Evolutionary conservation across 164 flowering plant species (phyloP).

Genomic region (Vitis labrusca): DNA sequence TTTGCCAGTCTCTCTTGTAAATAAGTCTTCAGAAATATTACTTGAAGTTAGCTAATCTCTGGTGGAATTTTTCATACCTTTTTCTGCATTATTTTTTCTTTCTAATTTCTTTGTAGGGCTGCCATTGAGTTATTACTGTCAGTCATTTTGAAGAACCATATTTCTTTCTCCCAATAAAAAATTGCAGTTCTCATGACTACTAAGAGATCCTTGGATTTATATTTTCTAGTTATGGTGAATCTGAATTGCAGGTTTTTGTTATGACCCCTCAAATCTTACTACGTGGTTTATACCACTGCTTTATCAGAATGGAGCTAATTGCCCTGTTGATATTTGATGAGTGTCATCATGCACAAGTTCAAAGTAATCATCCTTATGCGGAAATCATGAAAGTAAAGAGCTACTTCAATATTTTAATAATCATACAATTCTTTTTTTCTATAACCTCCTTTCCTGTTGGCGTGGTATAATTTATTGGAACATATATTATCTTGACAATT

Average conservation of each 20-base stretch:
- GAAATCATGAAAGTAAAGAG: conserved; percentile 83
- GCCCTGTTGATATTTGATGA: conserved; percentile 94
- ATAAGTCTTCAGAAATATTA: not conserved
- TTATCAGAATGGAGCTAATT: conserved; percentile 77
- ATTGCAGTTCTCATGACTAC: not conserved
- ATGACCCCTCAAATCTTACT: conserved; percentile 90
- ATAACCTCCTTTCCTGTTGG: conserved; percentile 2
- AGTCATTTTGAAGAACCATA: too few relatives aligned
- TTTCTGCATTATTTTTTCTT: too few relatives aligned
- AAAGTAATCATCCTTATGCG: conserved; percentile 91
- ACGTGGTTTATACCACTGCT: conserved; percentile 71
- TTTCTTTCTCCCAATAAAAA: not conserved
- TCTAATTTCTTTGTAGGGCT: too few relatives aligned
- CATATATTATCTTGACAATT: conserved; percentile 2
- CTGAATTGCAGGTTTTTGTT: conserved; percentile 76
- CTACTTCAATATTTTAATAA: not conserved
- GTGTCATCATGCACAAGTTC: conserved; percentile 94
- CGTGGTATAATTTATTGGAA: not conserved
- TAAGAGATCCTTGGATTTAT: not conserved
- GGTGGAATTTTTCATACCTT: too few relatives aligned
- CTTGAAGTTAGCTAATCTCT: too few relatives aligned
- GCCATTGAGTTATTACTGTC: too few relatives aligned
- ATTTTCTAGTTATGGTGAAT: conserved; percentile 3
- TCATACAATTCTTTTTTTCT: not conserved
- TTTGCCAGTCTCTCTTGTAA: not conserved